Base-by-base conservation (phyloP, 768 basidiomycete species). In the Hebeloma cylindrosporum region DNA sequence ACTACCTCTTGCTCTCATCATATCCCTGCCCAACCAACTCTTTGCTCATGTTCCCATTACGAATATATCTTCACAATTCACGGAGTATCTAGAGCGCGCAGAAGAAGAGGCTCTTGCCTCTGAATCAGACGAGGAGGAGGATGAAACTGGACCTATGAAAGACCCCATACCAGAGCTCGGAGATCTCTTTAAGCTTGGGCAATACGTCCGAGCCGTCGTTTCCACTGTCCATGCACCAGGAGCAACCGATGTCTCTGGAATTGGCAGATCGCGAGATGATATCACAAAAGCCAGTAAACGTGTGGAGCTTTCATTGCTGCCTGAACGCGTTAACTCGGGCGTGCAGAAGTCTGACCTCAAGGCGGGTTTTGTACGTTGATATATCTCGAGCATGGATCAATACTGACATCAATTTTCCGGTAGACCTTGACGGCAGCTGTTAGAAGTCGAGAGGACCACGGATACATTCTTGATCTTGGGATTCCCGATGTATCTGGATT, bases 21-120 rank as follows among this genome's bases (percentile, higher is more conserved):
- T 98, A 21, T 97, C 95, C 13, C 75, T 99, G n/a, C 95, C 96
- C 13, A 90, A 94, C 57, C 94, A 97, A 66, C 81, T 99, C 28
- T 79, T 89, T 53, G 96, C 80, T 7, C 93, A 99, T 66, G 76
- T 98, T 25, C 94, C 95, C 17, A 91, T 99, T 52, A 98, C 94
- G 29, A 85, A 93, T 63, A 78, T 98, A 46, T 89, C 93, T 10
- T 66, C 78, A 23, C 84, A 88, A 58, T 74, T 93, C 47, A 97
- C 93, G 6, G 54, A 65, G 21, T 70, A 77, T 14, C 73, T 98
- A 21, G 87, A 90, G 59, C 72, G 74, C 23, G 74, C 77, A 51
- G 81, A 80, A 25, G 74, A 78, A 34, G 71, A 71, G 20, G 75
- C 70, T 3, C 73, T 76, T 23, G 72, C 68, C 14, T 60, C 63